A percentile compares a stretch with the other conserved stretches of the same genome.
Evolutionary conservation across 73 alveolate species (phyloP).

Genomic region (Tetrahymena thermophila): DNA sequence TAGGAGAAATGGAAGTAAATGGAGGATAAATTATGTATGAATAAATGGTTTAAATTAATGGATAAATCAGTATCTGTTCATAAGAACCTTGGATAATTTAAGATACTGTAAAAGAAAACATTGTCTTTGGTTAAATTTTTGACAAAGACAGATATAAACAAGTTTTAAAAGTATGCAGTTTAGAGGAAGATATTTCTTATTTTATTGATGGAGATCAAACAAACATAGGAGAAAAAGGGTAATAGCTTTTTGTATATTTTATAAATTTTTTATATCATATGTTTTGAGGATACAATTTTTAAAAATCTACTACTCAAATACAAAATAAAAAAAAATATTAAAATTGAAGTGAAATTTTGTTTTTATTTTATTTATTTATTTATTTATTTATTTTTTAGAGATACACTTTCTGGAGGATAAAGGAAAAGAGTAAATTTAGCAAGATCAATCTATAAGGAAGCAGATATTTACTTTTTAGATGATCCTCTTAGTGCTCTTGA

Average conservation of each 20-base stretch:
- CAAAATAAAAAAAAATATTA: too few species aligned
- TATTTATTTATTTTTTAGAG: background rate
- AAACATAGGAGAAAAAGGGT: conserved; percentile 90
- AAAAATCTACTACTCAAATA: too few species aligned
- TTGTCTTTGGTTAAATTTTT: conserved; percentile 58
- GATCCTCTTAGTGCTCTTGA: conserved; percentile 48
- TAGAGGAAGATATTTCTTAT: conserved; percentile 70
- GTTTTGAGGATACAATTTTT: too few species aligned
- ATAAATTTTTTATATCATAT: background rate
- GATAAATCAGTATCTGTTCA: conserved; percentile 49
- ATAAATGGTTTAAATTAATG: conserved; percentile 18
- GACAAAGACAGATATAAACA: conserved; percentile 66
- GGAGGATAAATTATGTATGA: conserved; percentile 11
- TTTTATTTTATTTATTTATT: too few species aligned
- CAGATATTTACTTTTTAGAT: conserved; percentile 59
- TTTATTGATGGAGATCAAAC: conserved; percentile 74
- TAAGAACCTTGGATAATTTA: conserved; percentile 86
- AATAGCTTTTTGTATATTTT: background rate
- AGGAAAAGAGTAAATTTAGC: conserved; percentile 63
- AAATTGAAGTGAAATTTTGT: too few species aligned
- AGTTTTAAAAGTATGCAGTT: conserved; percentile 61
- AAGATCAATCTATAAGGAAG: conserved; percentile 58
- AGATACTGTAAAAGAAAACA: conserved; percentile 79
- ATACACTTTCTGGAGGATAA: conserved; percentile 58
- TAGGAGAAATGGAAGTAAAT: conserved; percentile 19